Conservation (phyloP, 1,284 basidiomycete species). For the Volvariella volvacea region DNA sequence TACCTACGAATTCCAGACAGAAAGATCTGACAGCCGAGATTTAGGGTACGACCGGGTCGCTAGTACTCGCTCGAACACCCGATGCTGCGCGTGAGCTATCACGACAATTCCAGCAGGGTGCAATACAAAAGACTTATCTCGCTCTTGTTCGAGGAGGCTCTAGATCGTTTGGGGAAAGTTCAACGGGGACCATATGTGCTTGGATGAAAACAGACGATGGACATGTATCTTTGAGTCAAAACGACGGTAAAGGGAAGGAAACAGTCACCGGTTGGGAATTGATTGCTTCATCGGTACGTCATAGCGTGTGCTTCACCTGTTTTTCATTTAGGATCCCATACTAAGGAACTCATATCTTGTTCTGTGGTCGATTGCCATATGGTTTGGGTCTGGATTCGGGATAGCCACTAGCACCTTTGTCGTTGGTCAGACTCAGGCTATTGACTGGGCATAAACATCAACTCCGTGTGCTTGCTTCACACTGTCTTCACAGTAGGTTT, state of each 20-base stretch:
- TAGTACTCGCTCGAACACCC: constrained; percentile 46
- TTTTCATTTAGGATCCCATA: not conserved
- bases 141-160: constrained; percentile 54
- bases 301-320: not conserved
- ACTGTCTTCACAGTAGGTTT: constrained; percentile 34
- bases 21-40: not conserved
- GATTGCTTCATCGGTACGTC: constrained; percentile 52
- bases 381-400: constrained; percentile 9
- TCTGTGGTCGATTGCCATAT: constrained; percentile 4
- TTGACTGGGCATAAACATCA: constrained; percentile 68
- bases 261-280: constrained; percentile 56
- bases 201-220: constrained; percentile 39
- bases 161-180: constrained; percentile 33
- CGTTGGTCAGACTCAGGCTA: constrained; percentile 49
- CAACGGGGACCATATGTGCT: constrained; percentile 37
- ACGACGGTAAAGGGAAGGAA: constrained; percentile 24
- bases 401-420: constrained; percentile 45
- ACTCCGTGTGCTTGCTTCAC: constrained; percentile 58
- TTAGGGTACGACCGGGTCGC: constrained; percentile 61
- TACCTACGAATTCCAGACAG: too few species aligned
- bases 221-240: constrained; percentile 29
- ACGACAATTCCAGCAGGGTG: constrained; percentile 43
- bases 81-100: constrained; percentile 41
- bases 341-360: not conserved
- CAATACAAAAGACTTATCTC: constrained; percentile 55